These are phyloP conservation scores for Didymellaceae sp. DNA, from an alignment of 2,329 filamentous ascomycete species.

Conservation along the genomic window DNA sequence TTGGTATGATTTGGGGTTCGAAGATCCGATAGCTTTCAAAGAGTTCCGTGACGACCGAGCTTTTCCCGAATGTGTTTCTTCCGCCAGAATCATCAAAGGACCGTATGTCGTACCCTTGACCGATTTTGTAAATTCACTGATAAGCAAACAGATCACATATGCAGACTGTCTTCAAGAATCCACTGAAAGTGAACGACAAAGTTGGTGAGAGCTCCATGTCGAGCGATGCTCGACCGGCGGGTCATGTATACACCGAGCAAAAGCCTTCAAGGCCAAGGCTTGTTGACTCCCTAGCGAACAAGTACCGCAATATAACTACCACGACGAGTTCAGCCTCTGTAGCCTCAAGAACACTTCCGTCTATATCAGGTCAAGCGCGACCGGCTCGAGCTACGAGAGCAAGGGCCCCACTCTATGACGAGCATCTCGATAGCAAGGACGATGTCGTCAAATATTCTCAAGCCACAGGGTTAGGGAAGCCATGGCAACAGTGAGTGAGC, in stretches of 20 bases:
- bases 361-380: slow-evolving; percentile 1
- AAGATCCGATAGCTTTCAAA: slow-evolving; percentile 11
- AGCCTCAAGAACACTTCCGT: not conserved
- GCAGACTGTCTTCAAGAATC: slow-evolving; percentile 20
- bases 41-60: slow-evolving; percentile 16
- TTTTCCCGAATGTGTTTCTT: not conserved
- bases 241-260: not conserved
- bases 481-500: slow-evolving; percentile 34
- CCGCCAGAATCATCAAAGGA: not conserved
- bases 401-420: slow-evolving; percentile 6
- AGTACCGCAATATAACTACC: too few relatives aligned
- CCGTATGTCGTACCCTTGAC: not conserved
- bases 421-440: slow-evolving; percentile 3
- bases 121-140: not conserved
- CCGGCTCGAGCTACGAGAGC: slow-evolving; percentile 20
- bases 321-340: too few relatives aligned
- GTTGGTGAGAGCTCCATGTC: slow-evolving; percentile 10
- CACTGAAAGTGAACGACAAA: slow-evolving; percentile 21
- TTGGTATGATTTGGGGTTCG: slow-evolving; percentile 35
- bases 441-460: slow-evolving; percentile 28
- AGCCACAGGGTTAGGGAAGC: slow-evolving; percentile 32
- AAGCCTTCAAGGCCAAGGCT: not conserved
- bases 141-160: slow-evolving; percentile 15
- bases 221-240: not conserved
- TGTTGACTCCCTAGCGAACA: too few relatives aligned